phyloP scores from a whole-genome alignment of 768 basidiomycete species.

The Tephrocybe sp. region DNA sequence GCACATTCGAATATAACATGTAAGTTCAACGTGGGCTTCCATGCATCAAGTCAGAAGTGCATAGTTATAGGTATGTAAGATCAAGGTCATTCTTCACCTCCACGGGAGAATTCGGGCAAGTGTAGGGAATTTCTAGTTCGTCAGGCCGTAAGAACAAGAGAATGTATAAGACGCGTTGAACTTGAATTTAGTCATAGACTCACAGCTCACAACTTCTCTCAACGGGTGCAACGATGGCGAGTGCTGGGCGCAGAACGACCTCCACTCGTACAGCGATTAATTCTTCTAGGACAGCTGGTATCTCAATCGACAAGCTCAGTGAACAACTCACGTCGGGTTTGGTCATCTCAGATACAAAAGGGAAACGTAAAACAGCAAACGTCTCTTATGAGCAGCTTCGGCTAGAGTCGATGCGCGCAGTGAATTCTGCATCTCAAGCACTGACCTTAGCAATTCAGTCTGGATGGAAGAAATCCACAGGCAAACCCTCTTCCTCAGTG shows the following conservation, averaged over 20 bases:
- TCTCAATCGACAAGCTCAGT: constrained; percentile 27
- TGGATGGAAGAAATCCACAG: constrained; percentile 55
- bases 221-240: not conserved
- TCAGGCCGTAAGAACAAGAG: too few species aligned
- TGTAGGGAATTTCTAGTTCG: too few species aligned
- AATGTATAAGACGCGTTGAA: not conserved
- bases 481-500: constrained; percentile 27
- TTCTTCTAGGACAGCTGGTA: not conserved
- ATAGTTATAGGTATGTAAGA: too few species aligned
- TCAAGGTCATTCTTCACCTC: too few species aligned
- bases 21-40: too few species aligned
- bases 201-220: not conserved
- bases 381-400: constrained; percentile 35
- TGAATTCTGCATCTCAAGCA: constrained; percentile 62
- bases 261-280: not conserved
- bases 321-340: constrained; percentile 27
- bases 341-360: constrained; percentile 27
- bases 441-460: constrained; percentile 52
- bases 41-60: too few species aligned
- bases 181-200: not conserved
- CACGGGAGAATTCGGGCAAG: too few species aligned
- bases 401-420: constrained; percentile 55
- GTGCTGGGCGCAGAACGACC: not conserved
- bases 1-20: too few species aligned
- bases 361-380: constrained; percentile 27